phyloP scores from a whole-genome alignment of 176 grass and related monocot species.

The Guadua angustifolia region DNA sequence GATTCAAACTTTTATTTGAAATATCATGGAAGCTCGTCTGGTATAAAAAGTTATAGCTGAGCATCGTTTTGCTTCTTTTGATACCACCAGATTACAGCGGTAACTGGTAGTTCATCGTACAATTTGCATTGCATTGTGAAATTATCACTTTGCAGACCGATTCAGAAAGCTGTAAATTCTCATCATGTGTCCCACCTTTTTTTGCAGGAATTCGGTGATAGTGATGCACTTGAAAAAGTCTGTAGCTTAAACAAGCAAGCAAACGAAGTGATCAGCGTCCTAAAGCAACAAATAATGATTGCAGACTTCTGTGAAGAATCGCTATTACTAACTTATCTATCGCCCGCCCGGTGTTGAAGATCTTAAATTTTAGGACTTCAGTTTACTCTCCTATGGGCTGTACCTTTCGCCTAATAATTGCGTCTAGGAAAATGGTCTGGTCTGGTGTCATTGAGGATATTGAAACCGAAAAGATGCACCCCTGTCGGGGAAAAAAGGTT shows the following conservation, averaged over 20 bases:
- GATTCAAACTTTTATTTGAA: neutral
- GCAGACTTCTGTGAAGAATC: constrained; percentile 18
- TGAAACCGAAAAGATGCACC: too few species aligned
- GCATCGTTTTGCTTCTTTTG: neutral
- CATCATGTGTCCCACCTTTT: constrained; percentile 23
- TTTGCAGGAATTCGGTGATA: constrained; percentile 41
- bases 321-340: neutral
- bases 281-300: constrained; percentile 48
- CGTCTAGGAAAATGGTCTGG: neutral
- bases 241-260: constrained; percentile 49
- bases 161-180: constrained; percentile 19
- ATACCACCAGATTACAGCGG: neutral
- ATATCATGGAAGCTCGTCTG: neutral
- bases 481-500: too few species aligned
- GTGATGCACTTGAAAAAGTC: constrained; percentile 26
- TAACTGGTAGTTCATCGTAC: neutral
- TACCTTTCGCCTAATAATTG: constrained; percentile 4
- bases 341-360: neutral
- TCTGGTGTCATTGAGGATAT: too few species aligned
- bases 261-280: constrained; percentile 26
- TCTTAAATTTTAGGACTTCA: neutral
- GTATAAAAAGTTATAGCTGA: neutral
- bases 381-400: neutral
- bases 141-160: neutral
- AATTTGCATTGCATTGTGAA: neutral